Conservation (phyloP, 768 basidiomycete species). For the Tricholoma matsutake region DNA sequence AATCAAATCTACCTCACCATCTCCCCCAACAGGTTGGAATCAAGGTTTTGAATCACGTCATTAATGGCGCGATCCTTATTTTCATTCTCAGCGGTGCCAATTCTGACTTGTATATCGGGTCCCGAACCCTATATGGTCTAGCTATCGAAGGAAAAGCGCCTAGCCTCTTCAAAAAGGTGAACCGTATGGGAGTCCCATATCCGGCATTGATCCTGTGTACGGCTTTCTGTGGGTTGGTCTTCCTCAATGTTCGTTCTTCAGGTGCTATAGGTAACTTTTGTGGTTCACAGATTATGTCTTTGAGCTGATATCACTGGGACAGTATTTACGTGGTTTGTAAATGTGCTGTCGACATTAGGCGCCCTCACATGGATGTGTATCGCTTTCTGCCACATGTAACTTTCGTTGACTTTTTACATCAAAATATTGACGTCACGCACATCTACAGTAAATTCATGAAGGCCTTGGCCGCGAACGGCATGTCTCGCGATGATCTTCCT, state of each 20-base stretch:
- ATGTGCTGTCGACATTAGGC: conserved; percentile 46
- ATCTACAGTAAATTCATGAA: conserved; percentile 41
- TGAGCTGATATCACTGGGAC: conserved; percentile 29
- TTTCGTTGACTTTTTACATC: neutral
- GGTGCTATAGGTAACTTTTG: conserved; percentile 44
- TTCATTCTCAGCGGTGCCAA: conserved; percentile 64
- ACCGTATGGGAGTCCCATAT: conserved; percentile 45
- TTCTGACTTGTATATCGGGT: conserved; percentile 57
- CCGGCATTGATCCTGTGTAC: conserved; percentile 53
- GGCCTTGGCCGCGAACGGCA: conserved; percentile 39
- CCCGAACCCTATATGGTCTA: conserved; percentile 46
- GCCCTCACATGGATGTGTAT: conserved; percentile 53
- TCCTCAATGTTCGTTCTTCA: conserved; percentile 50
- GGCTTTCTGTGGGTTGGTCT: conserved; percentile 53
- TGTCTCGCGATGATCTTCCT: conserved; percentile 40
- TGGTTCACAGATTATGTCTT: neutral
- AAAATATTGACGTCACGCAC: neutral
- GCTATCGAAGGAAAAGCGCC: conserved; percentile 50
- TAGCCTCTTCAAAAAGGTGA: conserved; percentile 40
- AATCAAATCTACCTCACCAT: neutral
- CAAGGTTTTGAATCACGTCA: conserved; percentile 56
- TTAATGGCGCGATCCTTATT: conserved; percentile 61
- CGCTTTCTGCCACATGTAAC: conserved; percentile 57
- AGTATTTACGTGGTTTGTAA: conserved; percentile 51
- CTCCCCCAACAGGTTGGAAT: conserved; percentile 45